Conservation (phyloP, 2,329 filamentous ascomycete genomes). For the Xylariaceae sp. region DNA sequence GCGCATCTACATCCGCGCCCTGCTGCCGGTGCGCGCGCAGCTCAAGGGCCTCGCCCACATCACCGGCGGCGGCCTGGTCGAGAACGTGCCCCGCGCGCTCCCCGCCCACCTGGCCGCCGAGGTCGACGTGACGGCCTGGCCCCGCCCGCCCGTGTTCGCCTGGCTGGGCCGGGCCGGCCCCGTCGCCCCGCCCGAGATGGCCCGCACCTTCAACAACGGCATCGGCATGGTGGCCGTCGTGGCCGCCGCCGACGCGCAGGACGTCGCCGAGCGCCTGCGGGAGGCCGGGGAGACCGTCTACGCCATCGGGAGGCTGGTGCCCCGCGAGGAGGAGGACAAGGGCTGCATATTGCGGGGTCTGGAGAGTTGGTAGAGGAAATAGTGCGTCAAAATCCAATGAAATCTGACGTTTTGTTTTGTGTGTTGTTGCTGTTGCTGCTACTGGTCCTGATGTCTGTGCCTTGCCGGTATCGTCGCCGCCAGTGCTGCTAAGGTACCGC, state of each 20-base stretch:
- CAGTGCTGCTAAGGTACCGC: no score
- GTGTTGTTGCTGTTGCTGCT: no score
- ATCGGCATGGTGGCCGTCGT: slow-evolving; percentile 92
- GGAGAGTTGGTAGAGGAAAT: slow-evolving; percentile 30
- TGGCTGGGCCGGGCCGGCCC: slow-evolving; percentile 76
- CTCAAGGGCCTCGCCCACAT: slow-evolving; percentile 96
- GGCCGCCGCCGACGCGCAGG: slow-evolving; percentile 52
- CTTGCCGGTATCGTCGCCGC: no score
- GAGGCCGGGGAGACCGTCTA: slow-evolving; percentile 69
- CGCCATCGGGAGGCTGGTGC: slow-evolving; percentile 63
- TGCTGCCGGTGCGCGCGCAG: slow-evolving; percentile 58
- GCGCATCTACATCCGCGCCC: slow-evolving; percentile 81
- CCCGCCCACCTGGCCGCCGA: slow-evolving; percentile 70
- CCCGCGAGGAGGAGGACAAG: slow-evolving; percentile 41
- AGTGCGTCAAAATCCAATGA: neutral
- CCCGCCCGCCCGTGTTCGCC: slow-evolving; percentile 68
- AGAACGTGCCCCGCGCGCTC: slow-evolving; percentile 93
- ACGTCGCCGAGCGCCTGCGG: slow-evolving; percentile 53
- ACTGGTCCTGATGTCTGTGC: no score
- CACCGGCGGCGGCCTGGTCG: slow-evolving; percentile 84
- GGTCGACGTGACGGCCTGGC: slow-evolving; percentile 71
- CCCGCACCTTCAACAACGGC: slow-evolving; percentile 88
- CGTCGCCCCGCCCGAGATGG: slow-evolving; percentile 72
- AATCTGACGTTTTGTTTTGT: no score
- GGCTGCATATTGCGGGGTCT: slow-evolving; percentile 59